Percentiles rank a stretch among this genome's conserved stretches.
Conservation (phyloP, 2,329 filamentous ascomycete genomes). For the Arthrobotrys conoides region DNA sequence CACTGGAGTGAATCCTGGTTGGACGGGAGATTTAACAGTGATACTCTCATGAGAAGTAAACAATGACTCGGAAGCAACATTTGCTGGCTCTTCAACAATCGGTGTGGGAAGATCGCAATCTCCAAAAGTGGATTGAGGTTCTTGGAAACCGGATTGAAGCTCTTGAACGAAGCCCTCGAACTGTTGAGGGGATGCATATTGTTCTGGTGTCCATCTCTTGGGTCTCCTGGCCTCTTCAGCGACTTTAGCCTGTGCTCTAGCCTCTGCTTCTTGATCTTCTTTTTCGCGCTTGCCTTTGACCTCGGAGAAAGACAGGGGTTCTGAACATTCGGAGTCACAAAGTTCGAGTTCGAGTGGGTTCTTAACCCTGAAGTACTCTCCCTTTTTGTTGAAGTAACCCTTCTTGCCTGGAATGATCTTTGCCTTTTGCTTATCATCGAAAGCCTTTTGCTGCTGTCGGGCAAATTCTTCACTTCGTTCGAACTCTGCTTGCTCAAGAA, state of each 20-base stretch:
- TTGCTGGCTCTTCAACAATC: slow-evolving; percentile 39
- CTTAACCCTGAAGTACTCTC: slow-evolving; percentile 47
- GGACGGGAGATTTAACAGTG: slow-evolving; percentile 9
- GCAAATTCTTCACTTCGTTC: slow-evolving; percentile 1
- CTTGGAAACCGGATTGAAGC: not conserved
- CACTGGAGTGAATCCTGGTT: slow-evolving; percentile 9
- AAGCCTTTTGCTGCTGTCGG: not conserved
- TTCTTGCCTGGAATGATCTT: not conserved
- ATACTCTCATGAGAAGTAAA: not conserved
- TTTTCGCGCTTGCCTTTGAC: not conserved
- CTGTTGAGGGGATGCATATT: not conserved
- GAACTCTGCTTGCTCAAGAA: not conserved
- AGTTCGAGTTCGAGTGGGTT: slow-evolving; percentile 50
- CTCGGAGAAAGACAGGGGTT: slow-evolving; percentile 14
- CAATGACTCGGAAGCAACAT: not conserved
- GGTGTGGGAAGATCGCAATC: slow-evolving; percentile 9
- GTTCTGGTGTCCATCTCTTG: not conserved
- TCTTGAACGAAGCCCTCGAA: not conserved
- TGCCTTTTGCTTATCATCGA: slow-evolving; percentile 6
- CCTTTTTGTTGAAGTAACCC: slow-evolving; percentile 30
- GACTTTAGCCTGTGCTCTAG: too few relatives aligned
- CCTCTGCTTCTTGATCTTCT: not conserved
- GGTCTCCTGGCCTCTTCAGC: not conserved
- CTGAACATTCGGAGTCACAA: slow-evolving; percentile 30
- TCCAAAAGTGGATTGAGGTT: not conserved